A percentile compares a stretch with the other conserved stretches of the same genome.
Conservation (phyloP, 768 basidiomycete genomes). For the Russula compacta region DNA sequence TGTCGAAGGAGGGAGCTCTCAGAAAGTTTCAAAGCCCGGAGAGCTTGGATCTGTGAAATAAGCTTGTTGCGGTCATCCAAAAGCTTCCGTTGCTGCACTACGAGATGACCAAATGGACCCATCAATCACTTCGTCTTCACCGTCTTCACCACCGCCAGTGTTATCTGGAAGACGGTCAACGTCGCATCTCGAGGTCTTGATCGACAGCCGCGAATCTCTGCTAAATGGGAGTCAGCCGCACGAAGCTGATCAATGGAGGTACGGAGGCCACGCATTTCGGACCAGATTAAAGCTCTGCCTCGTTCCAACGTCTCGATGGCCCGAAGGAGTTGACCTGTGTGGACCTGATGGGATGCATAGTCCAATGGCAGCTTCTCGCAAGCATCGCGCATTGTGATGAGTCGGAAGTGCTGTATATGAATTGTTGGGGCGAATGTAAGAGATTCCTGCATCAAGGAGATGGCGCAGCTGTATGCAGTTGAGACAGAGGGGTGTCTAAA, state of each 20-base stretch:
- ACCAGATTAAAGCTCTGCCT: background rate
- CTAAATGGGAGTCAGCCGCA: background rate
- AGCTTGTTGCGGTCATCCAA: background rate
- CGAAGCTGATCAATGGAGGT: background rate
- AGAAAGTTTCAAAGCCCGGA: background rate
- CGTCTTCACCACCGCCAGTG: too few species aligned
- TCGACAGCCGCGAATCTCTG: background rate
- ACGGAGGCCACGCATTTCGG: background rate
- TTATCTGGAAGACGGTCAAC: background rate
- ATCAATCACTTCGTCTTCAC: background rate
- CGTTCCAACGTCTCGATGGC: background rate
- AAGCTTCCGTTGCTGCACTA: background rate
- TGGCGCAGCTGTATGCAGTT: background rate
- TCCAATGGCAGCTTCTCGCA: background rate
- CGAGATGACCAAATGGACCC: slow-evolving; percentile 25
- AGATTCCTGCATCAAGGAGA: background rate
- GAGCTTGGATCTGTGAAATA: background rate
- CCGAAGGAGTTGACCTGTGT: background rate
- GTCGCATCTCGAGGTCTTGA: background rate
- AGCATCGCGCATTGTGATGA: background rate
- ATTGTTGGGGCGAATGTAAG: background rate
- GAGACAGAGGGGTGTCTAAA: background rate
- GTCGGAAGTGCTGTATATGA: background rate
- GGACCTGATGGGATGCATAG: background rate
- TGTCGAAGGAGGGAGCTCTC: background rate